These are phyloP conservation scores for Fusarium aywerte DNA, from an alignment of 2,329 filamentous ascomycete species.

Conservation along the genomic window DNA sequence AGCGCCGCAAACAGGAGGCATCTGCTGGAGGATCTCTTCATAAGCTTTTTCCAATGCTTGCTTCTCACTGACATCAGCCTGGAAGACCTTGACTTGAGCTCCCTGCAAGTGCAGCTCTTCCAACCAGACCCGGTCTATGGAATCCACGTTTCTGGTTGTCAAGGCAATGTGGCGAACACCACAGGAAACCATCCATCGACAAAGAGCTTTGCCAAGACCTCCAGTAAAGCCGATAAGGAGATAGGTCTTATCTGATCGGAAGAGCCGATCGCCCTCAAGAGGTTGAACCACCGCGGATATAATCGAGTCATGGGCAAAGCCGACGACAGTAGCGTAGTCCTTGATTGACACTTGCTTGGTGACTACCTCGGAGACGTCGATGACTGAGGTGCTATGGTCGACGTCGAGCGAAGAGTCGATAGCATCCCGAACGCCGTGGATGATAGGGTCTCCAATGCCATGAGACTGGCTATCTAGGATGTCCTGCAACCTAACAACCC, in stretches of 20 bases:
- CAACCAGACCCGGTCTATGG: not conserved
- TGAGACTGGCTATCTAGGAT: not conserved
- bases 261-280: not conserved
- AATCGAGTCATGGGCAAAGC: not conserved
- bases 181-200: slow-evolving; percentile 2
- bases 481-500: not conserved
- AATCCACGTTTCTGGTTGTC: not conserved
- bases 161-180: slow-evolving; percentile 2
- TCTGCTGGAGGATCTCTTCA: slow-evolving; percentile 18
- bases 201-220: slow-evolving; percentile 3
- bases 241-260: slow-evolving; percentile 3
- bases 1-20: slow-evolving; percentile 12
- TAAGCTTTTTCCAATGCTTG: slow-evolving; percentile 14
- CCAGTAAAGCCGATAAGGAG: slow-evolving; percentile 2
- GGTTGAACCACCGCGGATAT: not conserved
- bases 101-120: not conserved
- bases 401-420: not conserved
- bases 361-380: not conserved
- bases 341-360: not conserved
- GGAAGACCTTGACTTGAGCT: not conserved
- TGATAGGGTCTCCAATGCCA: not conserved
- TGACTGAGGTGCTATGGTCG: not conserved
- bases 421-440: not conserved
- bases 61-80: slow-evolving; percentile 26
- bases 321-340: not conserved